Evolutionary conservation across 2,329 filamentous ascomycete species (phyloP), one percentile per base, ranked within the genome.

Genomic region (Coniochaeta sp.): DNA sequence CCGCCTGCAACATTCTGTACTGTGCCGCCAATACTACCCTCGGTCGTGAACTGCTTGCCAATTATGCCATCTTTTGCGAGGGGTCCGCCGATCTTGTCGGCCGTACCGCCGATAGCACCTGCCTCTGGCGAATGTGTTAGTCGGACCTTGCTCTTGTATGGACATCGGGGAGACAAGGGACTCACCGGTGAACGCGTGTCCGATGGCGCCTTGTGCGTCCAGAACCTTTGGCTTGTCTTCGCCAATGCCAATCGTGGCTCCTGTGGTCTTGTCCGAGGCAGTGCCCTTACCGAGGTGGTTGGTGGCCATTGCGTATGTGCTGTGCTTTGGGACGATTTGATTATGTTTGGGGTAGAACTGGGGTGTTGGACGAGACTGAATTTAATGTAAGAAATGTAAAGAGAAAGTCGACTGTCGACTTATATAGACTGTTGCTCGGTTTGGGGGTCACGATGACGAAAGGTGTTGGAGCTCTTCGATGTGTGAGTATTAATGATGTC

Each of bases 181-280:
- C 69, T 56, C 68, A 79, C 78, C 76, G 4, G 79, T 85, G 66
- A 85, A 85, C 24, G 84, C 80, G 64, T 80, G 82, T 22, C 82
- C 82, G 36, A 85, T 76, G 0, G 75, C 71, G 6, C 82, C 82
- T 0, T 77, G 70, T 0, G 76, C 77, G 44, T 81, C 82, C 55
- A 85, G 72, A 0, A 74, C 67, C 63, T 72, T 77, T 33, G 76
- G 75, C 65, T 72, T 67, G 58, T 69, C 65, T 1, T 60, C 38
- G 33, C 69, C 69, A 7, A 70, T 8, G 11, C 65, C 54, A 16
- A 65, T 58, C 26, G 64, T 71, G 19, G 69, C 69, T 6, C 64
- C 64, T 5, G 69, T 71, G 24, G 61, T 60, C 12, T 44, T 58
- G 19, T 57, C 54, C 54, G 54, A 57, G 1, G 64, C 38, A 60